These are phyloP conservation scores for Lactarius pseudohatsudake DNA, from an alignment of 768 basidiomycete genomes.

Conservation along the genomic window DNA sequence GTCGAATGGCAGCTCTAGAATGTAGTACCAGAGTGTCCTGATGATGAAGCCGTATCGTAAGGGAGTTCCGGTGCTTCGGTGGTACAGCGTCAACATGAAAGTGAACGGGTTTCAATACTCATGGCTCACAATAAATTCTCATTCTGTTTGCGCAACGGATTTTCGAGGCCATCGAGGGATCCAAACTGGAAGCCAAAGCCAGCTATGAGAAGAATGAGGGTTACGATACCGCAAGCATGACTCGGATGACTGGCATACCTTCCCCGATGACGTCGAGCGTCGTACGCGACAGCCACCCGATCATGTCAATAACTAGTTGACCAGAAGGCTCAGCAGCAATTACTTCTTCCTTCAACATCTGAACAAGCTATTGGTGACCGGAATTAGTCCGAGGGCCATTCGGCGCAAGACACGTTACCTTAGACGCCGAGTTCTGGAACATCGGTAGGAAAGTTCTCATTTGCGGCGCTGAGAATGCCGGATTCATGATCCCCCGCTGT, in stretches of 20 bases:
- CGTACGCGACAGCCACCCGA: constrained; percentile 31
- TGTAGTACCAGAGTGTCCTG: constrained; percentile 25
- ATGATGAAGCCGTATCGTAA: constrained; percentile 11
- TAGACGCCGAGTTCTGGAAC: constrained; percentile 28
- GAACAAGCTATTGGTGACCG: constrained; percentile 24
- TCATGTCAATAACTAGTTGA: constrained; percentile 23
- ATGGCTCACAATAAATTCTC: constrained; percentile 32
- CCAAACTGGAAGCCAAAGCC: constrained; percentile 33
- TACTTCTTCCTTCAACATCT: constrained; percentile 31
- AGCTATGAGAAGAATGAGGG: constrained; percentile 14
- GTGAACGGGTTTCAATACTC: not conserved
- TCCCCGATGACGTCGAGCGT: constrained; percentile 35
- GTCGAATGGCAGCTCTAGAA: constrained; percentile 20
- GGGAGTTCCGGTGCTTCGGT: constrained; percentile 1
- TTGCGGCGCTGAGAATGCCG: constrained; percentile 32
- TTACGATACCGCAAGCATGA: not conserved
- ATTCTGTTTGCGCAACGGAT: constrained; percentile 29
- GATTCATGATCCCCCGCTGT: constrained; percentile 33
- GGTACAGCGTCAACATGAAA: not conserved
- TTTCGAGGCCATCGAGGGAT: constrained; percentile 30
- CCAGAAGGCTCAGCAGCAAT: not conserved
- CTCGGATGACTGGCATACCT: constrained; percentile 19
- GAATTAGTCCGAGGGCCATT: not conserved
- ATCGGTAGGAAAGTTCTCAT: constrained; percentile 31
- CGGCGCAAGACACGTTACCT: constrained; percentile 10